Percentiles rank a stretch among this genome's conserved stretches.
These are phyloP conservation scores for Periconia macrospinosa DNA, from an alignment of 2,329 filamentous ascomycete genomes.

Conservation along the genomic window DNA sequence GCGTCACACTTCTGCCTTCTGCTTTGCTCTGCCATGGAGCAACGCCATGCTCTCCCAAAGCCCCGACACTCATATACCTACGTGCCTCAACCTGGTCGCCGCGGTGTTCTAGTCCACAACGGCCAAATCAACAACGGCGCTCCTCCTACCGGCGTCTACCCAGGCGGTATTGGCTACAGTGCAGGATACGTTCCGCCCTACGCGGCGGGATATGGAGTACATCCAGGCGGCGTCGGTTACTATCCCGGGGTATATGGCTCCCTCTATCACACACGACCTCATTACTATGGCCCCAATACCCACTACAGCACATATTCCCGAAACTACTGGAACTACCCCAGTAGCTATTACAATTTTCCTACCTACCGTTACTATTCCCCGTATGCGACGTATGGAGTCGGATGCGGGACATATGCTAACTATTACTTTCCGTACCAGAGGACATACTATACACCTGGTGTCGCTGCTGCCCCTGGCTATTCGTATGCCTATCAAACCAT, in stretches of 20 bases:
- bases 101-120: constrained; percentile 29
- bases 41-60: constrained; percentile 28
- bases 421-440: constrained; percentile 37
- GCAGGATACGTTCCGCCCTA: constrained; percentile 2
- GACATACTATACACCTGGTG: constrained; percentile 29
- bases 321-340: constrained; percentile 7
- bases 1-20: background rate
- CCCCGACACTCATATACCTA: constrained; percentile 38
- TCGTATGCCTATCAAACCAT: constrained; percentile 30
- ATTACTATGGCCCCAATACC: constrained; percentile 17
- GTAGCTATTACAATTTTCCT: constrained; percentile 3
- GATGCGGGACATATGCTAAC: constrained; percentile 41
- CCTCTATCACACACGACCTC: constrained; percentile 20
- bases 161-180: constrained; percentile 1
- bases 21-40: constrained; percentile 1
- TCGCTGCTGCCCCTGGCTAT: constrained; percentile 9
- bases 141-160: constrained; percentile 19
- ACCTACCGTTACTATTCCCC: constrained; percentile 13
- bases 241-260: constrained; percentile 29
- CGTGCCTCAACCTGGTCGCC: constrained; percentile 30
- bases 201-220: constrained; percentile 13
- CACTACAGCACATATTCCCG: constrained; percentile 12
- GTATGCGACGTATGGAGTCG: constrained; percentile 21
- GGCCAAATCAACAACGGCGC: constrained; percentile 33
- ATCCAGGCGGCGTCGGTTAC: constrained; percentile 10